Evolutionary conservation across 176 grass and related monocot species (phyloP).

Genomic region (Avena eriantha): DNA sequence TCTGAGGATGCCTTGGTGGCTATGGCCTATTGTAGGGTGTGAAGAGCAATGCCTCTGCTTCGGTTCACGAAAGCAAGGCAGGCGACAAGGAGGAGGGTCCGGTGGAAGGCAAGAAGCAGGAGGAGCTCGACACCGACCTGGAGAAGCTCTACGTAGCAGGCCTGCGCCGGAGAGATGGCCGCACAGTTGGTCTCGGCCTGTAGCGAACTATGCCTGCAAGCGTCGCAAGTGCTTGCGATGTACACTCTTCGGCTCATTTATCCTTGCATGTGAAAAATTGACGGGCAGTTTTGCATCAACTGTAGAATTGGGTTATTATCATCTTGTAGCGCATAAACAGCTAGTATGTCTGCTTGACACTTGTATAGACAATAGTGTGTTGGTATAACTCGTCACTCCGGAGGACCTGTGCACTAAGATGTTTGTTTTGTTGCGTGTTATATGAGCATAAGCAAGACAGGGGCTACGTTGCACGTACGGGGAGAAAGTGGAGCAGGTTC

Average conservation of each 20-base stretch:
- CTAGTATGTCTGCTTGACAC: not conserved
- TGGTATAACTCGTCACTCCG: not conserved
- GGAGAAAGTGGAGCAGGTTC: too few relatives aligned
- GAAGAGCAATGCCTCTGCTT: constrained; percentile 52
- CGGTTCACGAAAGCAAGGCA: constrained; percentile 46
- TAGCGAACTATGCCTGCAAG: constrained; percentile 42
- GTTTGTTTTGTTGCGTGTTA: not conserved
- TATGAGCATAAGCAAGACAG: not conserved
- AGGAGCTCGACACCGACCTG: constrained; percentile 92
- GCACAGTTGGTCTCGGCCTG: constrained; percentile 92
- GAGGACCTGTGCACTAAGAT: not conserved
- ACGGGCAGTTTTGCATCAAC: not conserved
- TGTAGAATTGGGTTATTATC: constrained; percentile 5
- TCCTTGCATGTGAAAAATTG: not conserved
- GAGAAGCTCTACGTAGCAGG: constrained; percentile 97
- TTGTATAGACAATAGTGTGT: not conserved
- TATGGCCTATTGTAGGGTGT: constrained; percentile 94
- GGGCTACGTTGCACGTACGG: too few relatives aligned
- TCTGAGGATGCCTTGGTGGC: constrained; percentile 99
- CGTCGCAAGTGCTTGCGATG: constrained; percentile 9
- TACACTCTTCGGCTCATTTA: constrained; percentile 28
- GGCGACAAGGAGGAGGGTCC: constrained; percentile 49
- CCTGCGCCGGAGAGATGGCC: constrained; percentile 85
- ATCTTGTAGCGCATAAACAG: constrained; percentile 19
- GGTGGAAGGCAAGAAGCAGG: constrained; percentile 65